Evolutionary conservation across 768 basidiomycete genomes (phyloP).

Genomic region (Podaxis rugospora): DNA sequence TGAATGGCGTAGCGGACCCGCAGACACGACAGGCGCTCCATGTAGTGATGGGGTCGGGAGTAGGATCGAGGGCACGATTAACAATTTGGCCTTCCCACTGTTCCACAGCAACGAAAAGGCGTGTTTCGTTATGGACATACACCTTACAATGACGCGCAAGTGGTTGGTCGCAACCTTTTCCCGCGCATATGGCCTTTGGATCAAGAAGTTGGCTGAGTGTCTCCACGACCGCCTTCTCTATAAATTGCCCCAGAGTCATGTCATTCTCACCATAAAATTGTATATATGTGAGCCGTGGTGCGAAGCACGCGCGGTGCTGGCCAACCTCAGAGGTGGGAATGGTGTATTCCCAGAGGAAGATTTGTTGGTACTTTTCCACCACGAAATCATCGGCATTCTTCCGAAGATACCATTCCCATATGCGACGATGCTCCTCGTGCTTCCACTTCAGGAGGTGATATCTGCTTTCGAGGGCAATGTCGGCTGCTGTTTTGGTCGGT

Average conservation of each 20-base stretch:
- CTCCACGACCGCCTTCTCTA: conserved; percentile 74
- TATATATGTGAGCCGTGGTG: conserved; percentile 67
- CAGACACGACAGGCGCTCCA: conserved; percentile 87
- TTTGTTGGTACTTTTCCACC: conserved; percentile 90
- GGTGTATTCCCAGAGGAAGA: conserved; percentile 75
- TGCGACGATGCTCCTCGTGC: conserved; percentile 81
- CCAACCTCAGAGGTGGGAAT: conserved; percentile 71
- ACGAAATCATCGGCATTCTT: conserved; percentile 84
- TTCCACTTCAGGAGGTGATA: conserved; percentile 69
- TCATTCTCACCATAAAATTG: conserved; percentile 93
- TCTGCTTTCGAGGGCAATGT: conserved; percentile 73
- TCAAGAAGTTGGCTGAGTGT: conserved; percentile 66
- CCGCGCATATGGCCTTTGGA: conserved; percentile 72
- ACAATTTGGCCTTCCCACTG: conserved; percentile 81
- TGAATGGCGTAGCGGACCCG: conserved; percentile 79
- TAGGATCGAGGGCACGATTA: conserved; percentile 46
- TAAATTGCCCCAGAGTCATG: conserved; percentile 88
- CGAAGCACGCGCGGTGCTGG: conserved; percentile 69
- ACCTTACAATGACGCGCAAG: conserved; percentile 81
- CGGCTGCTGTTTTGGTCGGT: conserved; percentile 54
- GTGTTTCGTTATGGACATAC: conserved; percentile 86
- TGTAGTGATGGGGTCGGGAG: conserved; percentile 79
- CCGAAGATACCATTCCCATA: conserved; percentile 95
- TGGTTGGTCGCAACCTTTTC: conserved; percentile 81
- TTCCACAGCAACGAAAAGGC: conserved; percentile 81